phyloP scores from a whole-genome alignment of 2,329 filamentous ascomycete genomes.

The Talaromyces sp. region DNA sequence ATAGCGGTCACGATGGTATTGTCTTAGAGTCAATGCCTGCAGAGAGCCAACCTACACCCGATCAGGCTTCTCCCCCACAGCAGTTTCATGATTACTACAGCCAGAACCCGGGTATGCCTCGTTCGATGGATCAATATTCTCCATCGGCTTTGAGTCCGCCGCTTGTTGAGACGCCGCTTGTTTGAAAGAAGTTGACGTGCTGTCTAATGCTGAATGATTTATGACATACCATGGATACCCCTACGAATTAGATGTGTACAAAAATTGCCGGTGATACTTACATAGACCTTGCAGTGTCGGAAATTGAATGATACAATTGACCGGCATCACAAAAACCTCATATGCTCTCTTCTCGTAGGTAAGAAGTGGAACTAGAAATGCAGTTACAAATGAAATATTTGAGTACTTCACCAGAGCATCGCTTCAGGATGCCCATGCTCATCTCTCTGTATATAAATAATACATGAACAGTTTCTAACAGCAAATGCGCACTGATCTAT shows the following conservation, averaged over 20 bases:
- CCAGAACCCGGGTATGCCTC: constrained; percentile 5
- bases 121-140: constrained; percentile 18
- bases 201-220: constrained; percentile 5
- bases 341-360: background rate
- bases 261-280: background rate
- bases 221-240: constrained; percentile 14
- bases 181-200: background rate
- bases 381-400: constrained; percentile 8
- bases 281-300: background rate
- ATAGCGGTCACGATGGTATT: constrained; percentile 49
- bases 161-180: constrained; percentile 15
- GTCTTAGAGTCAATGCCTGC: constrained; percentile 28
- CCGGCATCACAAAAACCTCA: background rate
- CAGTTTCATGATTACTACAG: constrained; percentile 1
- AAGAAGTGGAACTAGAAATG: background rate
- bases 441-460: background rate
- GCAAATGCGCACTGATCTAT: background rate
- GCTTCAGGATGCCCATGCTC: background rate
- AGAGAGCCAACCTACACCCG: constrained; percentile 10
- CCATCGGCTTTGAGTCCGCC: constrained; percentile 18
- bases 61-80: background rate
- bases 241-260: background rate
- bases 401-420: constrained; percentile 3
- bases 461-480: background rate
- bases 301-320: background rate